phyloP scores from a whole-genome alignment of 176 grass and related monocot genomes.

The Aegilops tauschii region DNA sequence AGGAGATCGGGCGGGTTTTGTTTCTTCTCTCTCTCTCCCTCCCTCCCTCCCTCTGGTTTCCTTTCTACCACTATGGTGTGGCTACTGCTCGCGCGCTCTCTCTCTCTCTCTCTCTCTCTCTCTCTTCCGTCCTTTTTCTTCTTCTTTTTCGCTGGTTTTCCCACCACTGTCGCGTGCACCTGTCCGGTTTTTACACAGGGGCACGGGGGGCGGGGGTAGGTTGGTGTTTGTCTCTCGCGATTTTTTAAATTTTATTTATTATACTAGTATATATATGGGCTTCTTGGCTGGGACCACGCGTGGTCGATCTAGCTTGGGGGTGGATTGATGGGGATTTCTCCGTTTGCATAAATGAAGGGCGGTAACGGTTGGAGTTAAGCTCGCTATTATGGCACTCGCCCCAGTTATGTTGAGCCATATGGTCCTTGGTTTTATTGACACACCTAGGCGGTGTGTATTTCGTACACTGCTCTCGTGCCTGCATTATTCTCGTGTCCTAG shows the following conservation, averaged over 20 bases:
- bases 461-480: neutral
- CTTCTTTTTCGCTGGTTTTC: conserved; percentile 34
- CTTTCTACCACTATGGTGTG: conserved; percentile 42
- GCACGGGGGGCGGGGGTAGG: neutral
- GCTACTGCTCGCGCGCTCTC: conserved; percentile 8
- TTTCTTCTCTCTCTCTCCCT: conserved; percentile 9
- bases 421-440: neutral
- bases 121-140: neutral
- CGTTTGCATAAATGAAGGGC: conserved; percentile 6
- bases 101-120: neutral
- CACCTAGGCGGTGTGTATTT: neutral
- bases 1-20: conserved; percentile 39
- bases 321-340: neutral
- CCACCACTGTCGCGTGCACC: conserved; percentile 22
- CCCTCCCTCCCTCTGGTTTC: conserved; percentile 15
- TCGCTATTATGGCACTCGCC: neutral
- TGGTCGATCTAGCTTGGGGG: neutral
- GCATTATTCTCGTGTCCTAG: neutral
- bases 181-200: conserved; percentile 32
- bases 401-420: neutral
- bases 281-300: neutral
- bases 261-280: neutral
- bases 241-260: neutral
- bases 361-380: conserved; percentile 15
- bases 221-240: neutral